Percentiles rank a stretch among this genome's conserved stretches.
These are phyloP conservation scores for Durusdinium trenchii DNA, from an alignment of 73 alveolate genomes.

Conservation along the genomic window DNA sequence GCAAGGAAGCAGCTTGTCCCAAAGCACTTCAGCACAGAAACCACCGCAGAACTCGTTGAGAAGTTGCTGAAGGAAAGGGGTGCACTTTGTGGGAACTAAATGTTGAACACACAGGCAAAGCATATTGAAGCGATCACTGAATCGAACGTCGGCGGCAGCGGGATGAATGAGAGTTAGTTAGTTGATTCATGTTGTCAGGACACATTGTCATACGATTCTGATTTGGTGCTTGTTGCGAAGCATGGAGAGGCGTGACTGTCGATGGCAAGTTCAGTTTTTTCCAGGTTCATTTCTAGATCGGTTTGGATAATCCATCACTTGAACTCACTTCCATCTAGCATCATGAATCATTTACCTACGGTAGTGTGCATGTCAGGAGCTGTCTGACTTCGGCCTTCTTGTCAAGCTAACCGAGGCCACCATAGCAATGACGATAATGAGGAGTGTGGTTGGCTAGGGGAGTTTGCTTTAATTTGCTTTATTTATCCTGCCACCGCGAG, in stretches of 20 bases:
- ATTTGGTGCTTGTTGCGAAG: conserved; percentile 5
- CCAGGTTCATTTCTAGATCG: neutral
- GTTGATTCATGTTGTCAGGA: neutral
- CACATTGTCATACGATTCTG: conserved; percentile 10
- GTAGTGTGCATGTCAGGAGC: conserved; percentile 14
- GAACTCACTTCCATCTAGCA: no score
- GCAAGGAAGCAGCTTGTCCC: conserved; percentile 69
- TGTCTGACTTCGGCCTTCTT: conserved; percentile 67
- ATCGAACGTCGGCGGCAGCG: neutral
- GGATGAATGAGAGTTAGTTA: neutral
- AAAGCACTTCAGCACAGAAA: conserved; percentile 56
- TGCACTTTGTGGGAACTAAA: neutral
- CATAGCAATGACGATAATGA: neutral
- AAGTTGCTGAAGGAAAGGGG: conserved; percentile 48
- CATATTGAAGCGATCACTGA: neutral
- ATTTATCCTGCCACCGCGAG: no score
- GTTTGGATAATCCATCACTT: neutral
- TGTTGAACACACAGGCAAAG: neutral
- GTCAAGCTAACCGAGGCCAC: conserved; percentile 79
- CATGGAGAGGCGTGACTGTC: conserved; percentile 26
- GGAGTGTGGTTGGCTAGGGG: neutral
- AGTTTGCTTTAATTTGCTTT: neutral
- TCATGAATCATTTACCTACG: no score
- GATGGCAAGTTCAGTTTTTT: neutral
- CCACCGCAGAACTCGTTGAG: conserved; percentile 53